Evolutionary conservation across 345 rosid species (phyloP).

Genomic region (Moringa oleifera): DNA sequence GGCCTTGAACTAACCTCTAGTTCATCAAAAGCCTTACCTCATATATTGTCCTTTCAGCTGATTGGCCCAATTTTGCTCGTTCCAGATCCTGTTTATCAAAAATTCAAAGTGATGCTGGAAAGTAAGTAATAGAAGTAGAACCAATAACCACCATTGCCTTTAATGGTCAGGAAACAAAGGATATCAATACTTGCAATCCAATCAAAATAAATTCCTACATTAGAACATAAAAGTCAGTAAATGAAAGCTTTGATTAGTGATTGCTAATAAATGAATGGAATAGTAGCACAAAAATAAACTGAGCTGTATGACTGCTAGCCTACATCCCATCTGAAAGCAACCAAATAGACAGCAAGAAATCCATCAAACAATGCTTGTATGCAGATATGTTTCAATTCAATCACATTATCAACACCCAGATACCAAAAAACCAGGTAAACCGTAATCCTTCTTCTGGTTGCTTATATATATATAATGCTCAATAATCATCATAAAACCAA

Average conservation of each 20-base stretch:
- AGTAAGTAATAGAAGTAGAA: neutral
- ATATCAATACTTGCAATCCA: neutral
- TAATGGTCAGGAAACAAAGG: neutral
- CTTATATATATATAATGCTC: neutral
- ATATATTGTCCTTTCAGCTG: slow-evolving; percentile 74
- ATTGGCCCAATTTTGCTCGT: slow-evolving; percentile 51
- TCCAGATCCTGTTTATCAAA: slow-evolving; percentile 48
- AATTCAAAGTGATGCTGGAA: neutral
- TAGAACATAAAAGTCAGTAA: no score
- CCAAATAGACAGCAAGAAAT: neutral
- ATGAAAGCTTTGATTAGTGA: neutral
- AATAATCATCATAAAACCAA: neutral
- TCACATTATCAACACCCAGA: no score
- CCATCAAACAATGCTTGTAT: neutral
- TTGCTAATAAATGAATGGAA: no score
- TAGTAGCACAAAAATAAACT: neutral
- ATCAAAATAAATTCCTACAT: no score
- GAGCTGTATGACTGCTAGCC: neutral
- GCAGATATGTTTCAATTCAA: neutral
- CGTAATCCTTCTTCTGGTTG: neutral
- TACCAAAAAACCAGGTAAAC: no score
- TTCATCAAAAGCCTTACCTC: slow-evolving; percentile 49
- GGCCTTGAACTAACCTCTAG: neutral
- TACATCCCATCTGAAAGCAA: neutral
- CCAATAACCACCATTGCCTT: neutral